Evolutionary conservation across 805 yeast species (phyloP).

Genomic region (Lachancea thermotolerans): DNA sequence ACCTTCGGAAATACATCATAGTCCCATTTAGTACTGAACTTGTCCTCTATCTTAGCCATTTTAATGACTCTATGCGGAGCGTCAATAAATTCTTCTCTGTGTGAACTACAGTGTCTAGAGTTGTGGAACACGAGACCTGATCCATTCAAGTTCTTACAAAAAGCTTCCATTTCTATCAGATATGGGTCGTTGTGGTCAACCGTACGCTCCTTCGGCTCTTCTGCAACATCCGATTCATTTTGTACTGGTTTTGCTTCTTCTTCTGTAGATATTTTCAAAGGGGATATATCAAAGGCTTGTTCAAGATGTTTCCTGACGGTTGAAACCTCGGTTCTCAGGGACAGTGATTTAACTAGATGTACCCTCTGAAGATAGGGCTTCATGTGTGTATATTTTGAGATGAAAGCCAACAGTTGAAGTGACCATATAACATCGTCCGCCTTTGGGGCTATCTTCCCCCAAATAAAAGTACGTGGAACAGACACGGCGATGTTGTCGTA

Average conservation of each 20-base stretch:
- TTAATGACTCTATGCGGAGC: not conserved
- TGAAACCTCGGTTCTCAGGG: slow-evolving; percentile 28
- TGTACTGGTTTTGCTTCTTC: not conserved
- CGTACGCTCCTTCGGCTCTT: not conserved
- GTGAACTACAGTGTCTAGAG: not conserved
- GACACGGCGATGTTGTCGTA: slow-evolving; percentile 18
- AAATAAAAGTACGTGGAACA: slow-evolving; percentile 47
- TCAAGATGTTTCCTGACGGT: slow-evolving; percentile 2
- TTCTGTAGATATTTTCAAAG: slow-evolving; percentile 1
- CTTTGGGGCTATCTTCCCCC: slow-evolving; percentile 78
- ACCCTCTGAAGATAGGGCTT: slow-evolving; percentile 70
- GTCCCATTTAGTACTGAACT: slow-evolving; percentile 37
- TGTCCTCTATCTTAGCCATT: not conserved
- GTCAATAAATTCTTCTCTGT: not conserved
- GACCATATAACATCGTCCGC: slow-evolving; percentile 95
- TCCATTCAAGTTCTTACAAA: not conserved
- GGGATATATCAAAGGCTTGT: slow-evolving; percentile 2
- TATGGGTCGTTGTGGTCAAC: slow-evolving; percentile 11
- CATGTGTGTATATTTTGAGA: slow-evolving; percentile 80
- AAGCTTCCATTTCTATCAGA: slow-evolving; percentile 13
- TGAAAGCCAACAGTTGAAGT: slow-evolving; percentile 82
- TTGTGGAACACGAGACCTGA: not conserved
- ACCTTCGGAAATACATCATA: slow-evolving; percentile 36
- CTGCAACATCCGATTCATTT: not conserved
- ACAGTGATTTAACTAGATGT: slow-evolving; percentile 65